These are phyloP conservation scores for Termitomyces sp. DNA, from an alignment of 768 basidiomycete species.

Conservation along the genomic window DNA sequence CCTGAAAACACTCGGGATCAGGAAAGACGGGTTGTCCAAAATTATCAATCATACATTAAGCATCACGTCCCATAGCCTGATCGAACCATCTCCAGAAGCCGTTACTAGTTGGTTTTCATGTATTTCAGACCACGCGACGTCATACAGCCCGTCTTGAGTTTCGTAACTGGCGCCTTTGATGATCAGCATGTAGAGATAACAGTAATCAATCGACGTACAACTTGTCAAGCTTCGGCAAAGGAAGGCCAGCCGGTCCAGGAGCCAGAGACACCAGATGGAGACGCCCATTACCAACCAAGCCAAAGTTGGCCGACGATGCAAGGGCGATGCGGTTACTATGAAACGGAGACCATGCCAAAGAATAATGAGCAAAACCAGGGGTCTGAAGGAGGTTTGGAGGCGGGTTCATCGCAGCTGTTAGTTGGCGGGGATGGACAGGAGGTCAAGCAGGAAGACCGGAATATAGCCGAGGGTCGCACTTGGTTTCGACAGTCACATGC, in stretches of 20 bases:
- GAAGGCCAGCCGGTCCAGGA: slow-evolving; percentile 38
- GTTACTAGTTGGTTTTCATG: slow-evolving; percentile 93
- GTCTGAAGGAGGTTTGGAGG: slow-evolving; percentile 56
- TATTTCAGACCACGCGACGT: slow-evolving; percentile 91
- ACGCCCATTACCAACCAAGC: slow-evolving; percentile 93
- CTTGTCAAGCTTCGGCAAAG: slow-evolving; percentile 54
- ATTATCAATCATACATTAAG: slow-evolving; percentile 56
- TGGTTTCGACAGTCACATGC: slow-evolving; percentile 51
- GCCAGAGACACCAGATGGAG: slow-evolving; percentile 58
- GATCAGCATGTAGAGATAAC: slow-evolving; percentile 14
- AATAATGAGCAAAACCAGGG: slow-evolving; percentile 81
- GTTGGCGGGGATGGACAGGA: background rate
- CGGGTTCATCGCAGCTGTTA: slow-evolving; percentile 21
- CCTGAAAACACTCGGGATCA: slow-evolving; percentile 41
- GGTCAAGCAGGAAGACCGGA: slow-evolving; percentile 4
- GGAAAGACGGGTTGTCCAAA: background rate
- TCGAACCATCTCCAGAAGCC: slow-evolving; percentile 85
- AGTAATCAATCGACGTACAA: slow-evolving; percentile 41
- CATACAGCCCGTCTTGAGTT: slow-evolving; percentile 85
- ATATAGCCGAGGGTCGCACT: slow-evolving; percentile 14
- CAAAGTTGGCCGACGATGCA: slow-evolving; percentile 88
- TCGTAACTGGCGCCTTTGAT: slow-evolving; percentile 57
- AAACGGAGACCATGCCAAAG: slow-evolving; percentile 82
- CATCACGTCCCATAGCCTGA: slow-evolving; percentile 87
- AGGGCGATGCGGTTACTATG: slow-evolving; percentile 69